A percentile compares a stretch with the other conserved stretches of the same genome.
Evolutionary conservation across 768 basidiomycete genomes (phyloP).

Genomic region (Xerocomus spinulosus): DNA sequence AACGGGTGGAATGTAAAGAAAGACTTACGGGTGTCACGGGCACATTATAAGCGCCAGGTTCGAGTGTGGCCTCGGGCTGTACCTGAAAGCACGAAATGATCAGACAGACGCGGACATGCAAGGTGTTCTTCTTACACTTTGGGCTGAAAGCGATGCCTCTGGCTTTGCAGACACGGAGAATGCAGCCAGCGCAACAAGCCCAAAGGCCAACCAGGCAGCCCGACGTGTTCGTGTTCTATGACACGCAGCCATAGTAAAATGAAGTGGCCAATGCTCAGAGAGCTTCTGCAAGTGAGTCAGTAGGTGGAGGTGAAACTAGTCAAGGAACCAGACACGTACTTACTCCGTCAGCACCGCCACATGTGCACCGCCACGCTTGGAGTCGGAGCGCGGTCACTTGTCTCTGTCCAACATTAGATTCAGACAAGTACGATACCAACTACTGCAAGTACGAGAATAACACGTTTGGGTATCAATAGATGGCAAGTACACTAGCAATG

Average conservation of each 20-base stretch:
- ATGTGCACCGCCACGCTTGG: not conserved
- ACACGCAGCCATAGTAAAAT: slow-evolving; percentile 18
- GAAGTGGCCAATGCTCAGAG: not conserved
- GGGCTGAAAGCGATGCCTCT: slow-evolving; percentile 11
- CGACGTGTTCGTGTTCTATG: slow-evolving; percentile 31
- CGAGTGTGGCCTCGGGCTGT: slow-evolving; percentile 11
- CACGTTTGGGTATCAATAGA: not conserved
- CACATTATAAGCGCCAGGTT: slow-evolving; percentile 1
- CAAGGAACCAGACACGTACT: not conserved
- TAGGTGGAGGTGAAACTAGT: not conserved
- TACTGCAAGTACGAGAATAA: not conserved
- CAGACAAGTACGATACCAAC: not conserved
- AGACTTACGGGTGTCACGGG: slow-evolving; percentile 15
- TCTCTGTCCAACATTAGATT: not conserved
- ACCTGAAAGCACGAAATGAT: slow-evolving; percentile 5
- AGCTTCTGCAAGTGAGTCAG: not conserved
- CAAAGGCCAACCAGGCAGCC: slow-evolving; percentile 58
- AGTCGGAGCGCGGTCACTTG: not conserved
- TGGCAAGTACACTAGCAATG: not conserved
- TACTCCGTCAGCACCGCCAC: not conserved
- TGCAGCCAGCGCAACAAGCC: slow-evolving; percentile 48
- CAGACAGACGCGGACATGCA: not conserved
- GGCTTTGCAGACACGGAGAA: slow-evolving; percentile 42
- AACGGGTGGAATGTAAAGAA: not conserved
- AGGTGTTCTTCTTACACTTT: slow-evolving; percentile 12